Evolutionary conservation across 2,329 filamentous ascomycete genomes (phyloP).

Genomic region (Fusarium pininemorale): DNA sequence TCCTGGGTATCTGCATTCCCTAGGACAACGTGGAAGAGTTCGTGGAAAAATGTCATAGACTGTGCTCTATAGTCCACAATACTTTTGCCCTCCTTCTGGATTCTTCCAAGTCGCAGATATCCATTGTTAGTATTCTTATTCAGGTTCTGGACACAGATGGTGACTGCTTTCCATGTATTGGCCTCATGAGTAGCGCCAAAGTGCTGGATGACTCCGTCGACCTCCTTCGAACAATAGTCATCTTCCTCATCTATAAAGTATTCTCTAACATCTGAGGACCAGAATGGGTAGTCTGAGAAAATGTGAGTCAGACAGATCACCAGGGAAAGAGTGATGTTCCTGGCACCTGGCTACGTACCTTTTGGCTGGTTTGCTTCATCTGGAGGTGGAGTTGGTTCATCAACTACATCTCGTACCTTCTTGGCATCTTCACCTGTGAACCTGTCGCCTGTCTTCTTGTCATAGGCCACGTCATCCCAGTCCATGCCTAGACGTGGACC

Average conservation of each 20-base stretch:
- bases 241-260: fast-evolving
- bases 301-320: fast-evolving
- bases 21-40: neutral
- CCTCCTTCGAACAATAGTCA: neutral
- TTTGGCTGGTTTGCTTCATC: neutral
- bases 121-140: fast-evolving
- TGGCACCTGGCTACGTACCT: neutral
- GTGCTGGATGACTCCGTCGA: fast-evolving
- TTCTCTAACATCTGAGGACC: neutral
- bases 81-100: neutral
- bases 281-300: neutral
- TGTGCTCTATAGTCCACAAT: neutral
- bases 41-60: neutral
- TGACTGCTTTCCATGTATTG: neutral
- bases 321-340: neutral
- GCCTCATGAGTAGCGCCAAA: neutral
- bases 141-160: neutral
- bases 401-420: neutral
- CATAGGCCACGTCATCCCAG: neutral
- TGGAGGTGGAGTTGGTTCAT: neutral
- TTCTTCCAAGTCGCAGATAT: fast-evolving
- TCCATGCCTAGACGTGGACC: neutral
- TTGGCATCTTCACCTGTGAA: neutral
- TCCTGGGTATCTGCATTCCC: neutral
- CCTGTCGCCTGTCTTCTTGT: neutral